These are phyloP conservation scores for Clavispora phyllophila DNA, from an alignment of 805 yeast genomes.

Conservation along the genomic window DNA sequence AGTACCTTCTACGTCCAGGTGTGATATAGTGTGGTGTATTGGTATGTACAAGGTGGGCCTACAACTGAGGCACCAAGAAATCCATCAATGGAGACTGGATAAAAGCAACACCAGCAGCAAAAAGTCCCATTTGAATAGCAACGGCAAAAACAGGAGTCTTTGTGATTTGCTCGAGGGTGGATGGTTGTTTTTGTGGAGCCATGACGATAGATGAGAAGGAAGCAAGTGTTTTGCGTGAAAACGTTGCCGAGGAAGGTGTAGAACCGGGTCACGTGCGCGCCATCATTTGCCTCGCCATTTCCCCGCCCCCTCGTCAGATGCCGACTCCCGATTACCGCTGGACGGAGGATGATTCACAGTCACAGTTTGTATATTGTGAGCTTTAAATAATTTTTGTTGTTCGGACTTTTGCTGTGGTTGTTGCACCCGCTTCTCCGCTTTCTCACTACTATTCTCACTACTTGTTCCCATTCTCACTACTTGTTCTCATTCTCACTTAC, in stretches of 20 bases:
- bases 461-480: too few relatives aligned
- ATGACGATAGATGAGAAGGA: conserved; percentile 4
- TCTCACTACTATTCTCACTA: too few relatives aligned
- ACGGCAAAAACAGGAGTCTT: conserved; percentile 64
- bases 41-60: conserved; percentile 10
- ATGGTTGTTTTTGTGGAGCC: conserved; percentile 16
- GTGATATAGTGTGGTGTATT: conserved; percentile 3
- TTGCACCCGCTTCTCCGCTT: too few relatives aligned
- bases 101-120: conserved; percentile 68
- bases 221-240: background rate
- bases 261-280: background rate
- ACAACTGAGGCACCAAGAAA: conserved; percentile 71
- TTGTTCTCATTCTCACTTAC: too few relatives aligned
- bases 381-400: too few relatives aligned
- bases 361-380: background rate
- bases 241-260: background rate
- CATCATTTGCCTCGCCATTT: background rate
- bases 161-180: conserved; percentile 47
- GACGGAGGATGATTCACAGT: too few relatives aligned
- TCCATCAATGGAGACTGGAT: conserved; percentile 79
- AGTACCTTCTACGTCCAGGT: too few relatives aligned
- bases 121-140: conserved; percentile 56
- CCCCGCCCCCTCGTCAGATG: background rate
- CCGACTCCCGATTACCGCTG: background rate
- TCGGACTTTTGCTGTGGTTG: too few relatives aligned